Percentiles rank a stretch among this genome's conserved stretches.
phyloP scores from a whole-genome alignment of 495 filamentous ascomycete genomes.

The Cryomyces antarcticus region DNA sequence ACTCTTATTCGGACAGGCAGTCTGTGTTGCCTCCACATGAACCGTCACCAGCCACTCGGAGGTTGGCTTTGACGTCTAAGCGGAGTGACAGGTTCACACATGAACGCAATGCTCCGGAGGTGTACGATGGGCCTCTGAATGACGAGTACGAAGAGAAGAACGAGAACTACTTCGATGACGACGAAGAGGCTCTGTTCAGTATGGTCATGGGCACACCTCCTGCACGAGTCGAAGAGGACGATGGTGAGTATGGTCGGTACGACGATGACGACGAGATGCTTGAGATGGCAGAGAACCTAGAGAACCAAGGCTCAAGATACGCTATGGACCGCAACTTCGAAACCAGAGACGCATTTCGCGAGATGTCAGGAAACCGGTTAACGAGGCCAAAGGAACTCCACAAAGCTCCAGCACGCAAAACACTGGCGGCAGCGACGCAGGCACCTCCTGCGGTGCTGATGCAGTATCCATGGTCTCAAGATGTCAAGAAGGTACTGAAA shows the following conservation, averaged over 20 bases:
- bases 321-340: constrained; percentile 5
- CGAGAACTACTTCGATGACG: constrained; percentile 1
- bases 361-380: constrained; percentile 32
- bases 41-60: not conserved
- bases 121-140: not conserved
- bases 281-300: constrained; percentile 35
- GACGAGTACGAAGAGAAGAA: not conserved
- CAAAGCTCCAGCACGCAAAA: constrained; percentile 3
- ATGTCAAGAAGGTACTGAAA: constrained; percentile 57
- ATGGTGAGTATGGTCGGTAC: constrained; percentile 8
- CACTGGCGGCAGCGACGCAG: not conserved
- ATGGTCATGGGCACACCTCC: constrained; percentile 10
- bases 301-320: constrained; percentile 19
- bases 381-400: constrained; percentile 18
- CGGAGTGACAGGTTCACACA: not conserved
- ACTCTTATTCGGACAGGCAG: not conserved
- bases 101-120: not conserved
- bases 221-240: constrained; percentile 4
- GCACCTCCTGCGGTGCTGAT: constrained; percentile 11
- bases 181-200: constrained; percentile 6
- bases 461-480: constrained; percentile 58
- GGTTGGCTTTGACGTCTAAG: not conserved
- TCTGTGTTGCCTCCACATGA: not conserved
- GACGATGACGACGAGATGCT: constrained; percentile 51
- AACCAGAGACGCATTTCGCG: constrained; percentile 29